A percentile compares a stretch with the other conserved stretches of the same genome.
phyloP scores from a whole-genome alignment of 2,329 filamentous ascomycete genomes.

The Colletotrichum euphorbiae region DNA sequence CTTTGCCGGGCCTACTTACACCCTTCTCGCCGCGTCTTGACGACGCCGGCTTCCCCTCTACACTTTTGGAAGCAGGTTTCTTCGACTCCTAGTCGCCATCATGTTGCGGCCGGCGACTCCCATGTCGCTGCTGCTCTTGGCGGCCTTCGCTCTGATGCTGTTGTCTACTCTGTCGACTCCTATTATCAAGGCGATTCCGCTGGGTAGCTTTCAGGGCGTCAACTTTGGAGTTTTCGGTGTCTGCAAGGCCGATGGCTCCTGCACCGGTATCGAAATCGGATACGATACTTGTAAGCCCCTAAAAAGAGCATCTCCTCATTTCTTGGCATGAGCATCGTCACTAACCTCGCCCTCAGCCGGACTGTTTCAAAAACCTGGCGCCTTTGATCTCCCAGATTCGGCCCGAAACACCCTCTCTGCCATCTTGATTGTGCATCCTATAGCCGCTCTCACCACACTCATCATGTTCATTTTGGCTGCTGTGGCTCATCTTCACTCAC shows the following conservation, averaged over 20 bases:
- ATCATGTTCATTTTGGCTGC: conserved; percentile 84
- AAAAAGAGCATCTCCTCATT: not conserved
- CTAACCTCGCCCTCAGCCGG: conserved; percentile 16
- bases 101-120: conserved; percentile 95
- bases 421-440: conserved; percentile 91
- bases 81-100: conserved; percentile 53
- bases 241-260: conserved; percentile 72
- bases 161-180: conserved; percentile 92
- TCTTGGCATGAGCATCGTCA: not conserved
- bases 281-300: conserved; percentile 80
- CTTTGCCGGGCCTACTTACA: conserved; percentile 8
- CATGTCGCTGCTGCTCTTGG: conserved; percentile 84
- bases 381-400: conserved; percentile 67
- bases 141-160: conserved; percentile 86
- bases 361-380: conserved; percentile 44
- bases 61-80: conserved; percentile 51
- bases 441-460: conserved; percentile 87
- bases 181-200: conserved; percentile 84
- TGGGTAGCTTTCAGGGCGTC: conserved; percentile 80
- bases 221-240: conserved; percentile 95
- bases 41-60: conserved; percentile 52
- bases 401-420: conserved; percentile 78
- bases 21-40: conserved; percentile 56
- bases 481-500: conserved; percentile 85
- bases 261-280: conserved; percentile 82